A percentile compares a stretch with the other conserved stretches of the same genome.
phyloP scores from a whole-genome alignment of 176 grass and related monocot species.

The Phyllostachys edulis region DNA sequence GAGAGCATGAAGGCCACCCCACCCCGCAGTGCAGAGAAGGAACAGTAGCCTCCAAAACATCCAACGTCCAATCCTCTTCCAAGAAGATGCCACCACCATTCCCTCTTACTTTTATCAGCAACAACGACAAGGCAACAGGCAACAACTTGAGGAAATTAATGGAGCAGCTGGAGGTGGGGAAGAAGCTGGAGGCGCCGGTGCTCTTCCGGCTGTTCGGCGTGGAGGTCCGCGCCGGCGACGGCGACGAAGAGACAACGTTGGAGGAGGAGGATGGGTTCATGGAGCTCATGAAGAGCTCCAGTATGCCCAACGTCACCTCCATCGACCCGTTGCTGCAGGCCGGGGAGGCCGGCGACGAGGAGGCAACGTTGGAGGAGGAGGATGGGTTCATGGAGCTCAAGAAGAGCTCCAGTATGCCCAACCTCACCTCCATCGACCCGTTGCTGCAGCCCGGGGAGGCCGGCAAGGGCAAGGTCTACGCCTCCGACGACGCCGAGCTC shows the following conservation, averaged over 20 bases:
- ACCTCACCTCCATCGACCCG: conserved; percentile 26
- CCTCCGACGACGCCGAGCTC: conserved; percentile 58
- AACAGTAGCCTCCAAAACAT: conserved; percentile 27
- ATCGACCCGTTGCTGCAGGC: neutral
- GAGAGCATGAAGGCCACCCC: too few relatives aligned
- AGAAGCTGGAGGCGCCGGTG: neutral
- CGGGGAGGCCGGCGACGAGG: neutral
- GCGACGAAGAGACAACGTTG: neutral
- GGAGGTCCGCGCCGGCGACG: conserved; percentile 22
- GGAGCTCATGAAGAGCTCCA: conserved; percentile 30
- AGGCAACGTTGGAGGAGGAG: conserved; percentile 18
- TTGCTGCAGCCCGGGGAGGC: neutral
- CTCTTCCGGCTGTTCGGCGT: conserved; percentile 60
- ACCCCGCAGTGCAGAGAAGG: neutral
- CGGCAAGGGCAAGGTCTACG: conserved; percentile 28
- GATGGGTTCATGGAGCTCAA: conserved; percentile 15
- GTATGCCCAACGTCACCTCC: conserved; percentile 42
- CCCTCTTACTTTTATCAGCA: neutral
- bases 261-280: conserved; percentile 32
- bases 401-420: conserved; percentile 40
- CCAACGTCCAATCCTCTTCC: neutral
- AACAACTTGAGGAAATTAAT: neutral
- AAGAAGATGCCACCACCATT: conserved; percentile 3
- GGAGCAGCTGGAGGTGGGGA: conserved; percentile 16
- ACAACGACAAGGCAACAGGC: neutral